These are phyloP conservation scores for Aspergillus nidulans DNA, from an alignment of 495 filamentous ascomycete genomes.

Conservation along the genomic window DNA sequence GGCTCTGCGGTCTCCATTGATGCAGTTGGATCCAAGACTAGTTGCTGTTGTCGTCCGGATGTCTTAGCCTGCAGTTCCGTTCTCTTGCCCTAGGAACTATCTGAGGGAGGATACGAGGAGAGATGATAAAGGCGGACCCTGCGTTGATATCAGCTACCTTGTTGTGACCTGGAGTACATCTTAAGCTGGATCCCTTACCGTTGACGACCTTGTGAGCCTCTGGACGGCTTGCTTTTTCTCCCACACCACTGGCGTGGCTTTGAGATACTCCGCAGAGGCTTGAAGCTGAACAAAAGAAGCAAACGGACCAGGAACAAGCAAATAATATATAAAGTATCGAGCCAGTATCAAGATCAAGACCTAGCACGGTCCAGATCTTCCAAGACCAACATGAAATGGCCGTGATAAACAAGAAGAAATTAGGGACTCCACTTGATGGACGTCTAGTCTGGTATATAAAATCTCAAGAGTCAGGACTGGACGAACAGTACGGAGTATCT, in stretches of 20 bases:
- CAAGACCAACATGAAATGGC: conserved; percentile 15
- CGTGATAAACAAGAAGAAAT: conserved; percentile 6
- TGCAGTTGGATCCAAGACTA: neutral
- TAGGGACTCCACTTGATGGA: conserved; percentile 7
- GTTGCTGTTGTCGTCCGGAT: neutral
- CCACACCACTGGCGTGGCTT: neutral
- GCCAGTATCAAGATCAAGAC: conserved; percentile 11
- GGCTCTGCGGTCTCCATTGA: conserved; percentile 43
- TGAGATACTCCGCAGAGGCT: conserved; percentile 10
- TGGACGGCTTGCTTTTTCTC: conserved; percentile 8
- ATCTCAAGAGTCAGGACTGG: neutral
- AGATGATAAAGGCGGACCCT: neutral
- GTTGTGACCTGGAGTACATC: neutral
- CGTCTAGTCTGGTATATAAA: conserved; percentile 12
- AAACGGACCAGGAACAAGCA: conserved; percentile 16
- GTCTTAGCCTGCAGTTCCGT: neutral
- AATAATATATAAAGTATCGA: conserved; percentile 17
- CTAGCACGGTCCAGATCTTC: conserved; percentile 11
- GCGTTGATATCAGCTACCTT: neutral
- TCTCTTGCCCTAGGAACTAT: neutral
- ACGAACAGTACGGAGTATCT: conserved; percentile 1
- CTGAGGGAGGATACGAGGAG: neutral
- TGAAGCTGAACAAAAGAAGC: conserved; percentile 14
- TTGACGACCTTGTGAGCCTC: neutral
- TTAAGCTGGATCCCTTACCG: neutral